Percentiles rank a stretch among this genome's conserved stretches.
phyloP scores from a whole-genome alignment of 495 filamentous ascomycete genomes.

The Penicillium chermesinum region DNA sequence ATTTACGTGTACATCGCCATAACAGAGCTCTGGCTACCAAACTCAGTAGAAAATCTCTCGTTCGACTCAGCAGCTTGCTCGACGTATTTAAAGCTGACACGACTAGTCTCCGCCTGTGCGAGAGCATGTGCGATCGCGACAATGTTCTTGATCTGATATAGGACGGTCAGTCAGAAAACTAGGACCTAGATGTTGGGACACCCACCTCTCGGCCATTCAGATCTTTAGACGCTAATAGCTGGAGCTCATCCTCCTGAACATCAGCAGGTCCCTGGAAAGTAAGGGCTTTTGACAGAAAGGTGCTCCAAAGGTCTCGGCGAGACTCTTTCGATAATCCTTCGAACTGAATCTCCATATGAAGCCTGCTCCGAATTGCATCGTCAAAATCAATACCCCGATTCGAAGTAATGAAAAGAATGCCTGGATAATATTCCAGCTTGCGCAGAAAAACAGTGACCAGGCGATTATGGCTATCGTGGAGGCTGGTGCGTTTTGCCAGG shows the following conservation, averaged over 20 bases:
- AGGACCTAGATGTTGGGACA: not conserved
- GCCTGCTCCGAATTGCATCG: conserved; percentile 40
- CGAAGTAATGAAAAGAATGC: conserved; percentile 31
- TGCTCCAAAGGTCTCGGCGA: conserved; percentile 22
- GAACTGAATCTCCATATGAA: conserved; percentile 41
- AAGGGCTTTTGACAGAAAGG: conserved; percentile 8
- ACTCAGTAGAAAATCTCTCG: conserved; percentile 18
- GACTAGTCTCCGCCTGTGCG: conserved; percentile 7
- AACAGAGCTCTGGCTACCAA: conserved; percentile 7
- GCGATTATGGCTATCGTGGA: conserved; percentile 22
- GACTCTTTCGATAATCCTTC: conserved; percentile 24
- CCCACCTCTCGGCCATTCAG: conserved; percentile 25
- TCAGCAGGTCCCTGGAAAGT: conserved; percentile 16
- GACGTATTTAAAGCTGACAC: conserved; percentile 19
- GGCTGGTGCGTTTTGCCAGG: conserved; percentile 22
- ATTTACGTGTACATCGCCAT: conserved; percentile 12
- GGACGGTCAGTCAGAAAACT: not conserved
- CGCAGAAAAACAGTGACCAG: conserved; percentile 45
- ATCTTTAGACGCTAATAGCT: conserved; percentile 11
- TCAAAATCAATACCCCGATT: conserved; percentile 31
- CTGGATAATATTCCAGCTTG: conserved; percentile 52
- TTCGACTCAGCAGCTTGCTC: conserved; percentile 19
- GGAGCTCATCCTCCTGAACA: conserved; percentile 12
- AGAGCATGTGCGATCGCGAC: conserved; percentile 16
- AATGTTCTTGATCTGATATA: conserved; percentile 22